Evolutionary conservation across 306 rosid genomes (phyloP).

Genomic region (Cucurbita argyrosperma): DNA sequence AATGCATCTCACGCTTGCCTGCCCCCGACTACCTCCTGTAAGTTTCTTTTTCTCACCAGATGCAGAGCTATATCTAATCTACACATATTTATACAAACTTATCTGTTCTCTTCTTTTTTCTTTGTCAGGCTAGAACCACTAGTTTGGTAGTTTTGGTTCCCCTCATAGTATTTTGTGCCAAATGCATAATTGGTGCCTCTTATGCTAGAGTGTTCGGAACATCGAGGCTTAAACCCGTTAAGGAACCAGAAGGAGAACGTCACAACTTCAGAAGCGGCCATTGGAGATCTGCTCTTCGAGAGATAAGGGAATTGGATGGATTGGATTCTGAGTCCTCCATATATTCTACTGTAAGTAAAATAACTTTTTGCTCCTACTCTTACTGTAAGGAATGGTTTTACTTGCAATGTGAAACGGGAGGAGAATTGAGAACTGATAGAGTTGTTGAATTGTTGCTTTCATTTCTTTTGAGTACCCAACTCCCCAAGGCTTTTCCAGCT

Average conservation of each 20-base stretch:
- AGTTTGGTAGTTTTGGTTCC: slow-evolving; percentile 25
- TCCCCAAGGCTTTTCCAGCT: neutral
- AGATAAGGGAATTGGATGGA: slow-evolving; percentile 11
- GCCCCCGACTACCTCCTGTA: slow-evolving; percentile 6
- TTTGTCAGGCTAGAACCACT: slow-evolving; percentile 16
- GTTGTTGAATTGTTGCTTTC: neutral
- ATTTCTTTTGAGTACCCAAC: neutral
- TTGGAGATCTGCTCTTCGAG: slow-evolving; percentile 25
- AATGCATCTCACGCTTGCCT: neutral
- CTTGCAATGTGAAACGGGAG: neutral
- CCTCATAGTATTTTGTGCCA: slow-evolving; percentile 15
- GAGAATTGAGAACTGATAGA: neutral
- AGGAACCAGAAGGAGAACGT: slow-evolving; percentile 2
- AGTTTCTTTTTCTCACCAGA: neutral
- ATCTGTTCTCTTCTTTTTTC: neutral
- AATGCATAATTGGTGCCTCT: slow-evolving; percentile 18
- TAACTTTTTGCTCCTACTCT: neutral
- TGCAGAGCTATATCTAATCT: neutral
- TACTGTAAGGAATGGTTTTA: neutral
- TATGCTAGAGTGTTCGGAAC: slow-evolving; percentile 9
- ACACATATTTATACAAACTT: neutral
- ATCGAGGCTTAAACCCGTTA: neutral
- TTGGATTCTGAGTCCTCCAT: slow-evolving; percentile 3
- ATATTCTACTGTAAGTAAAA: slow-evolving; percentile 6
- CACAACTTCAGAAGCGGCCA: slow-evolving; percentile 9